phyloP scores from a whole-genome alignment of 805 yeast genomes.

The Huiozyma naganishii region DNA sequence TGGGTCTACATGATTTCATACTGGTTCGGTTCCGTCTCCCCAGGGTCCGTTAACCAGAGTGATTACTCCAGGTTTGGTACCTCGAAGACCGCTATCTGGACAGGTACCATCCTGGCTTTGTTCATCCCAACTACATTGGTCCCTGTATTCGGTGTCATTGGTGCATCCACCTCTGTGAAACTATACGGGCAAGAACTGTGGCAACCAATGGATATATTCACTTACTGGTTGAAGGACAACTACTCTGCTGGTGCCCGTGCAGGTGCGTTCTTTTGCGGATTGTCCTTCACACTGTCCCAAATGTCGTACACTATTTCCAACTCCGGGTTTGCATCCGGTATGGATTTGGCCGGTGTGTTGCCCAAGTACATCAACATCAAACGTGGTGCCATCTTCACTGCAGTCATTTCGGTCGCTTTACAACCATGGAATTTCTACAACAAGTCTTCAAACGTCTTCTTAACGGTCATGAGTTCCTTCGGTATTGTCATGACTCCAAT shows the following conservation, averaged over 20 bases:
- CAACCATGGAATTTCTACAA: slow-evolving; percentile 34
- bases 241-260: slow-evolving; percentile 31
- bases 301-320: slow-evolving; percentile 31
- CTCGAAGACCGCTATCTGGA: slow-evolving; percentile 21
- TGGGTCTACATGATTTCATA: slow-evolving; percentile 34
- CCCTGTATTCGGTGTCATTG: slow-evolving; percentile 35
- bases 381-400: slow-evolving; percentile 31
- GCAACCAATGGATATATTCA: slow-evolving; percentile 30
- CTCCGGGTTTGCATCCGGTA: slow-evolving; percentile 34
- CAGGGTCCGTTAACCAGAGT: slow-evolving; percentile 32
- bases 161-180: slow-evolving; percentile 31
- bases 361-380: slow-evolving; percentile 33
- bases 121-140: slow-evolving; percentile 32
- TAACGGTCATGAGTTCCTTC: slow-evolving; percentile 31
- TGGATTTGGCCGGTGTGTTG: slow-evolving; percentile 32
- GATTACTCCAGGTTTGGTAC: slow-evolving; percentile 33
- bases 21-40: slow-evolving; percentile 34
- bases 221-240: slow-evolving; percentile 20
- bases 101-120: slow-evolving; percentile 28
- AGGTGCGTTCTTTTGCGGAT: slow-evolving; percentile 32
- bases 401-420: slow-evolving; percentile 28
- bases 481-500: slow-evolving; percentile 32
- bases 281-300: slow-evolving; percentile 30
- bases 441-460: slow-evolving; percentile 26
- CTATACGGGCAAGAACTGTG: slow-evolving; percentile 29